A percentile compares a stretch with the other conserved stretches of the same genome.
Conservation (phyloP, 1,139 yeast species). For the Petasospora fabianii region DNA sequence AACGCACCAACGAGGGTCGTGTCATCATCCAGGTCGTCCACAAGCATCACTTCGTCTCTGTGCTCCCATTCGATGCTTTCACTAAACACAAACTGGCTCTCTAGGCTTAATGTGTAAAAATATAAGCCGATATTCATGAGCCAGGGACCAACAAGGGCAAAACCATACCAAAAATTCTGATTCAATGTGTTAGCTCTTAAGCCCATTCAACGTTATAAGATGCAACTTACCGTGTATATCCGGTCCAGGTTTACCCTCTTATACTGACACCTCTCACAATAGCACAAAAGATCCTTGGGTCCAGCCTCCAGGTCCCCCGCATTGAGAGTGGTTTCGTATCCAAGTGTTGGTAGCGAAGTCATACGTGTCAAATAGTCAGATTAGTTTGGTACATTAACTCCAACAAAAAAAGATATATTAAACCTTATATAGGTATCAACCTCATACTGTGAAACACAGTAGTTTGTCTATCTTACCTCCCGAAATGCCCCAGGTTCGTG, state of each 20-base stretch:
- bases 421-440: too few relatives aligned
- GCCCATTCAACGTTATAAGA: too few relatives aligned
- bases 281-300: constrained; percentile 18
- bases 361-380: too few relatives aligned
- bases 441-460: too few relatives aligned
- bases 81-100: constrained; percentile 16
- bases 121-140: constrained; percentile 14
- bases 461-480: too few relatives aligned
- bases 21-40: constrained; percentile 7
- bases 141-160: constrained; percentile 19
- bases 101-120: constrained; percentile 3
- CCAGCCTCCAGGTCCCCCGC: constrained; percentile 4
- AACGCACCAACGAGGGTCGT: constrained; percentile 11
- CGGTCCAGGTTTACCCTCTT: constrained; percentile 10
- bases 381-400: too few relatives aligned
- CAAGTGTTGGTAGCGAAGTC: constrained; percentile 1
- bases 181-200: too few relatives aligned
- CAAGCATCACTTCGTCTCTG: constrained; percentile 12
- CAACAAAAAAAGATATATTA: too few relatives aligned
- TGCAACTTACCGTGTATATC: constrained; percentile 18
- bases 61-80: constrained; percentile 16
- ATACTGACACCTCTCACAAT: constrained; percentile 21
- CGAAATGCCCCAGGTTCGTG: too few relatives aligned
- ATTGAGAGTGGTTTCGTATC: constrained; percentile 2
- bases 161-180: constrained; percentile 23